Evolutionary conservation across 805 yeast species (phyloP), one percentile per base, ranked within the genome.

Genomic region (Teunomyces aglyptinius): DNA sequence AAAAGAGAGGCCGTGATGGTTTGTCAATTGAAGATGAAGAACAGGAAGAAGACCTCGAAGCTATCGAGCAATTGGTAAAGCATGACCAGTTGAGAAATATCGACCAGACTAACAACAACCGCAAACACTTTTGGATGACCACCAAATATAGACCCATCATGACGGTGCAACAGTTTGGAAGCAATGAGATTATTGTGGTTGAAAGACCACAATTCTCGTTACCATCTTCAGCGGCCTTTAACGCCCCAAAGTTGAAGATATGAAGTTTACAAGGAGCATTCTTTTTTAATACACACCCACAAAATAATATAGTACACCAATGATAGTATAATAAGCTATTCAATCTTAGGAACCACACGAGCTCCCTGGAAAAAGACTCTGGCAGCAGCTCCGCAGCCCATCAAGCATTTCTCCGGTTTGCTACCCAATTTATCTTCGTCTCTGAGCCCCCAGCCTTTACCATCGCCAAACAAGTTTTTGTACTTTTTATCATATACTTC

Each of bases 121-220:
- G 50, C 28, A 73, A 70, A 43, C 77, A 86, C 16, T 90, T 83
- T 64, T 89, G 91, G 84, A 65, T 86, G 48, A 83, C 92, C 3
- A 77, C 78, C 41, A 87, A 87, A 58, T 91, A 87, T 64, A 80
- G 83, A 55, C 86, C 92, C 15, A 67, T 90, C 29, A 67, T 91
- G 48, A 77, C 69, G 51, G 90, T 82, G 10, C 85, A 75, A 19
- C 64, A 69, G 20, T 70, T 89, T 49, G 73, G 77, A 47, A 63
- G 69, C 2, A 66, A 74, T 13, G 91, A 85, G 53, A 63, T 91
- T 43, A 73, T 87, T 3, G 80, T 91, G 24, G 79, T 89, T 33
- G 97, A 91, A 63, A 77, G 90, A 63, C 92, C 94, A 4, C 68
- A 78, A 43, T 77, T 75, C 56, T 76, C 82, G 38, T 67, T 78